Conservation (phyloP, 2,329 filamentous ascomycete genomes). For the Stachybotrys chlorohalonatus region DNA sequence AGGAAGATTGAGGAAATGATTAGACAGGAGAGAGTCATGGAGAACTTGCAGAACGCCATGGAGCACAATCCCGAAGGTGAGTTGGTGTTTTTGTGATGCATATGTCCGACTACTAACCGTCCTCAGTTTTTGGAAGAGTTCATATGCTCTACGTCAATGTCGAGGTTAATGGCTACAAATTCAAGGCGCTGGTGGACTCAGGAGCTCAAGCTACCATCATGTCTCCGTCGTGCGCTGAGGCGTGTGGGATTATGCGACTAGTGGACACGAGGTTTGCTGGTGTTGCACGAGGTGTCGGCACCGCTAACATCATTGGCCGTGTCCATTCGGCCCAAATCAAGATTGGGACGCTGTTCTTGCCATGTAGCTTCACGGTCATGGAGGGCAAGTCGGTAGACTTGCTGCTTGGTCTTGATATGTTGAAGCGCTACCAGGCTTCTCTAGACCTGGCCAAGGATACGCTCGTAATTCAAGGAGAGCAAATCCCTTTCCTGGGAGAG, state of each 20-base stretch:
- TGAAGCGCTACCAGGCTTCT: constrained; percentile 88
- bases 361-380: constrained; percentile 98
- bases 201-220: constrained; percentile 98
- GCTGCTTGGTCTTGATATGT: constrained; percentile 88
- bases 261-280: constrained; percentile 89
- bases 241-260: constrained; percentile 91
- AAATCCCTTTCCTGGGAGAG: constrained; percentile 85
- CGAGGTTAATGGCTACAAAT: constrained; percentile 82
- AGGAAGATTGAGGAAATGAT: constrained; percentile 94
- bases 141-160: constrained; percentile 96
- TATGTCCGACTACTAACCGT: constrained; percentile 1
- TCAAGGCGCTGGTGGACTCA: constrained; percentile 96
- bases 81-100: constrained; percentile 12
- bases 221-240: constrained; percentile 86
- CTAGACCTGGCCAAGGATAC: constrained; percentile 82
- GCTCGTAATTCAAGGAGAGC: constrained; percentile 78
- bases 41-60: constrained; percentile 93
- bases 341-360: constrained; percentile 77
- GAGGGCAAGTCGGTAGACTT: constrained; percentile 95
- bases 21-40: constrained; percentile 83
- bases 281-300: constrained; percentile 87
- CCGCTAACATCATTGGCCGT: constrained; percentile 85
- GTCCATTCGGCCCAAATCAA: constrained; percentile 94
- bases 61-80: constrained; percentile 94
- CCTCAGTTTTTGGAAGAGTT: constrained; percentile 79